Evolutionary conservation across 2,329 filamentous ascomycete species (phyloP), one percentile per base, ranked within the genome.

Genomic region (Aspergillus quadrilineatus): DNA sequence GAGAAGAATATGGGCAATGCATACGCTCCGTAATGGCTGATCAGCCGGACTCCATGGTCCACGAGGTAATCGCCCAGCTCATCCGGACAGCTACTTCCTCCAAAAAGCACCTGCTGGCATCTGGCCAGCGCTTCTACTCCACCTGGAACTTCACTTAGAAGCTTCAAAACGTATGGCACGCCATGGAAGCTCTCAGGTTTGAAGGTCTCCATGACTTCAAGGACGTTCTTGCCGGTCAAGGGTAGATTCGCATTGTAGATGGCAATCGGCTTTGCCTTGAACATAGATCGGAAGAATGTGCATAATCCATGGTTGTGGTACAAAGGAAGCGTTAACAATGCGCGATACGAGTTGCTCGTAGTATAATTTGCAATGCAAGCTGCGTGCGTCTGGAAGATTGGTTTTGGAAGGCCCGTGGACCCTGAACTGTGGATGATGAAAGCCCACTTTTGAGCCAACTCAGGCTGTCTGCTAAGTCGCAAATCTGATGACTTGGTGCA

Each of bases 101-200:
- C 83, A 55, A 79, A 85, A 39, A 83, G 71, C 12, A 86, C 82
- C 0, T 83, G 61, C 59, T 82, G 78, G 4, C 79, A 74, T 15
- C 71, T 67, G 0, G 69, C 68, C 6, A 87, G 67, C 2, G 71
- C 70, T 3, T 72, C 63, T 6, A 85, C 74, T 0, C 85, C 86
- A 14, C 79, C 77, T 0, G 80, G 73, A 0, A 77, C 79, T 63
- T 89, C 86, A 1, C 80, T 79, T 1, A 89, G 70, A 0, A 89
- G 71, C 63, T 88, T 87, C 17, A 89, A 70, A 0, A 83, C 80
- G 61, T 88, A 88, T 0, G 86, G 86, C 0, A 89, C 86, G 1
- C 78, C 80, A 51, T 85, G 80, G 37, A 87, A 80, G 17, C 68
- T 65, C 30, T 67, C 58, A 1, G 66, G 65, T 28, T 60, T 41